Evolutionary conservation across 1,284 basidiomycete genomes (phyloP).

Genomic region (Retiboletus flavoniger): DNA sequence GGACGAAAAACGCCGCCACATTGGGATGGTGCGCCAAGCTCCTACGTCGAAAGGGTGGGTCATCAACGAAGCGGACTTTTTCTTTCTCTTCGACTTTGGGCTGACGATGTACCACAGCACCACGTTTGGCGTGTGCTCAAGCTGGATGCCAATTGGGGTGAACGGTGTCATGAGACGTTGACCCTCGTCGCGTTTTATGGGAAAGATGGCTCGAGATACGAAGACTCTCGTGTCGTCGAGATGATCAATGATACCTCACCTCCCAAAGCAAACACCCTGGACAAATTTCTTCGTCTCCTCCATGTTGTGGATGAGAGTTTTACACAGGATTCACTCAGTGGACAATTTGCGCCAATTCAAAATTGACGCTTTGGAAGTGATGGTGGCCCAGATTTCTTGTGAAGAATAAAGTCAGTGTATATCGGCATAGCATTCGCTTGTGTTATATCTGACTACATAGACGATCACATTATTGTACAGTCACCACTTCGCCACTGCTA

Average conservation of each 20-base stretch:
- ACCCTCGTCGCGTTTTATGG: constrained; percentile 56
- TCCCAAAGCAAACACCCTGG: constrained; percentile 46
- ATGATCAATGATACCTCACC: constrained; percentile 47
- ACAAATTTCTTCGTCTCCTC: constrained; percentile 49
- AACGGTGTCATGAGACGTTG: constrained; percentile 52
- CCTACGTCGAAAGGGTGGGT: constrained; percentile 39
- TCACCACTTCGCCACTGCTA: background rate
- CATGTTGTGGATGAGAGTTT: constrained; percentile 42
- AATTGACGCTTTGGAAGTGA: background rate
- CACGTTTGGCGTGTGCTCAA: constrained; percentile 57
- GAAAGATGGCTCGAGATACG: constrained; percentile 46
- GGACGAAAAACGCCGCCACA: constrained; percentile 42
- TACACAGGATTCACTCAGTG: constrained; percentile 8
- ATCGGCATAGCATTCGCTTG: constrained; percentile 2
- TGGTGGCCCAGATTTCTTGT: background rate
- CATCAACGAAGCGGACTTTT: background rate
- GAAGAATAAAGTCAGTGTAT: constrained; percentile 1
- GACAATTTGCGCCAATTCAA: background rate
- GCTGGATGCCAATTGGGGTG: constrained; percentile 44
- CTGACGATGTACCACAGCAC: constrained; percentile 34
- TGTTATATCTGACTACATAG: constrained; percentile 2
- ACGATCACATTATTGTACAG: constrained; percentile 1
- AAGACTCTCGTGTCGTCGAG: constrained; percentile 49
- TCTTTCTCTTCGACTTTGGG: background rate
- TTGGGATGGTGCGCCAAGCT: constrained; percentile 33